A percentile compares a stretch with the other conserved stretches of the same genome.
Evolutionary conservation across 83 land plant species (phyloP).

Genomic region (Thuja plicata): DNA sequence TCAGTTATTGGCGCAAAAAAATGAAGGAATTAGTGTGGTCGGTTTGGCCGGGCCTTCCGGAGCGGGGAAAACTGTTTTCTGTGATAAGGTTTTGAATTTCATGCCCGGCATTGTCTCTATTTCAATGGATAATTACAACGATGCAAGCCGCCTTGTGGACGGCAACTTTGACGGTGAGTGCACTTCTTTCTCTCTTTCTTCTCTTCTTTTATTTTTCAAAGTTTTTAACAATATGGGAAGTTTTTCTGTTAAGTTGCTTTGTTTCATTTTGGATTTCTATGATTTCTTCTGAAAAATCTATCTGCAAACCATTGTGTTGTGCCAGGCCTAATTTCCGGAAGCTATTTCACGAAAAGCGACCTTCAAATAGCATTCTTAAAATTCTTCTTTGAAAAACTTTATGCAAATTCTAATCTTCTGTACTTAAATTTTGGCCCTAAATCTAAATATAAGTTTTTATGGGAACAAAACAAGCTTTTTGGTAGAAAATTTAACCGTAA

Average conservation of each 20-base stretch:
- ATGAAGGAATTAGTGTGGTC: slow-evolving; percentile 22
- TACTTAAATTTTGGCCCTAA: no score
- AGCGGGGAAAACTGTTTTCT: slow-evolving; percentile 34
- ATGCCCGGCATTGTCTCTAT: slow-evolving; percentile 27
- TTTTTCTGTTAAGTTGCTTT: background rate
- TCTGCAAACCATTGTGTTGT: background rate
- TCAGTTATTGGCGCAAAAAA: slow-evolving; percentile 27
- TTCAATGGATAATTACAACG: slow-evolving; percentile 37
- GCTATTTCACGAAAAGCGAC: background rate
- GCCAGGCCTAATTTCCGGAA: background rate
- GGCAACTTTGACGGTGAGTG: slow-evolving; percentile 30
- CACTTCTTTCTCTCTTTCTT: no score
- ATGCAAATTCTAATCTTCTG: no score
- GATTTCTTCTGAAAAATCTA: background rate
- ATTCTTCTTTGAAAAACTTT: no score
- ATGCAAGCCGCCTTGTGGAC: slow-evolving; percentile 28
- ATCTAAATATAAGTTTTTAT: no score
- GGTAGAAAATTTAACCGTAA: no score
- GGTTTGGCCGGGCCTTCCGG: slow-evolving; percentile 39
- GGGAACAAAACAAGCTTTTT: no score
- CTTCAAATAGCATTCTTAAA: no score
- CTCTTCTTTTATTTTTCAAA: no score
- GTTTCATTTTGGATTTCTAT: background rate
- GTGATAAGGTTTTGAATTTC: slow-evolving; percentile 28
- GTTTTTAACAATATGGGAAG: background rate